Conservation (phyloP, 2,329 filamentous ascomycete species). For the Blastomyces parvus region DNA sequence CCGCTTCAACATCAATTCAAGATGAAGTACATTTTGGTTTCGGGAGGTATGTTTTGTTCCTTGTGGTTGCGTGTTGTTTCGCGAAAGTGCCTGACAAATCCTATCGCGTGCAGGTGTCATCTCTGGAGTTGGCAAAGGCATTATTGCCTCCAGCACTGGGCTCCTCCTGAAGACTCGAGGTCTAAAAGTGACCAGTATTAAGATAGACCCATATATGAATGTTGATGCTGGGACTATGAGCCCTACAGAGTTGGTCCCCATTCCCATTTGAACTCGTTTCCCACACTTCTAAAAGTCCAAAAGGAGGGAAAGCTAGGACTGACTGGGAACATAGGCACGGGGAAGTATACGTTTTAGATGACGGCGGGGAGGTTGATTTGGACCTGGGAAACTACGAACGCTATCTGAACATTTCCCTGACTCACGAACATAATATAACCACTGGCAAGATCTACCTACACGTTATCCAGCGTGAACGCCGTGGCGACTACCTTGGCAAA, state of each 20-base stretch:
- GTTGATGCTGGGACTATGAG: constrained; percentile 66
- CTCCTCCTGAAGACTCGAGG: constrained; percentile 71
- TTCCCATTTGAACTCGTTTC: constrained; percentile 8
- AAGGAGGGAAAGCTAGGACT: background rate
- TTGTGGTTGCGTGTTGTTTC: background rate
- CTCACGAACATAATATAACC: constrained; percentile 86
- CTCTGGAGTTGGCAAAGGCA: constrained; percentile 49
- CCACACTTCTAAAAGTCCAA: background rate
- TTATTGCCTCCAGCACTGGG: constrained; percentile 65
- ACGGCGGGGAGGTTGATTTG: constrained; percentile 68
- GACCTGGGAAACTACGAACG: constrained; percentile 70
- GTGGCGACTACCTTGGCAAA: constrained; percentile 73
- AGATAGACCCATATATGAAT: constrained; percentile 66
- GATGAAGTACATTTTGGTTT: constrained; percentile 77
- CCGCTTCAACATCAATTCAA: constrained; percentile 24
- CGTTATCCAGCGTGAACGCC: constrained; percentile 66
- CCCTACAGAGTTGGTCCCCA: constrained; percentile 47
- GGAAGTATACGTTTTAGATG: constrained; percentile 79
- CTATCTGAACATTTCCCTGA: constrained; percentile 74
- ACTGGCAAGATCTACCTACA: constrained; percentile 92
- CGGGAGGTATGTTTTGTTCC: constrained; percentile 52
- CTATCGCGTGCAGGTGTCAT: constrained; percentile 33
- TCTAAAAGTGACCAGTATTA: constrained; percentile 62
- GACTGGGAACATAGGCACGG: constrained; percentile 52
- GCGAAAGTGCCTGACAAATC: background rate